Evolutionary conservation across 192 early-diverging fungal species (phyloP).

Genomic region (Kickxella alabastrina): DNA sequence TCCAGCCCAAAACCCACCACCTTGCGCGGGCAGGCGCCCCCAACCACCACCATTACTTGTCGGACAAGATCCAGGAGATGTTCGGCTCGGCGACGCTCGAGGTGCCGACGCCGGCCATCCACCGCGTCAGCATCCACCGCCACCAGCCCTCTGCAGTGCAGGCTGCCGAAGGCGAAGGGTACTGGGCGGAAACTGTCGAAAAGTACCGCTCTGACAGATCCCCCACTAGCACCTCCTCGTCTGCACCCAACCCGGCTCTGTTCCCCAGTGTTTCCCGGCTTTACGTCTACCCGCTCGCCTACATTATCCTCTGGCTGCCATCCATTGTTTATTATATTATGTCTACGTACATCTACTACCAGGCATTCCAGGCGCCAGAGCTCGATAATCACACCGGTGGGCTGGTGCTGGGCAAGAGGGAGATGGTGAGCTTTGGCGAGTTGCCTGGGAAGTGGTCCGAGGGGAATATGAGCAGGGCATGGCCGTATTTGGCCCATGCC

Average conservation of each 20-base stretch:
- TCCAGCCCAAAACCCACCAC: background rate
- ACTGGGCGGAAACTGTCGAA: conserved; percentile 18
- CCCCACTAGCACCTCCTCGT: too few species aligned
- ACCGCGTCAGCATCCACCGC: conserved; percentile 17
- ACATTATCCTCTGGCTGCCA: conserved; percentile 33
- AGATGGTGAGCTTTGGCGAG: conserved; percentile 8
- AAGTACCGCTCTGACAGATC: conserved; percentile 11
- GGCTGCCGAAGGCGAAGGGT: conserved; percentile 20
- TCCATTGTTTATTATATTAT: conserved; percentile 20
- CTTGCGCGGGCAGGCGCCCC: background rate
- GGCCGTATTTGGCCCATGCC: conserved; percentile 26
- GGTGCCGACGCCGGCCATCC: conserved; percentile 5
- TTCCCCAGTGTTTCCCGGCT: conserved; percentile 30
- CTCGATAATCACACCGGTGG: background rate
- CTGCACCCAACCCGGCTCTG: conserved; percentile 11
- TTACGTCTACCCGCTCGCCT: conserved; percentile 44
- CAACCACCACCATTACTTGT: too few species aligned
- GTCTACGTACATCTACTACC: conserved; percentile 36
- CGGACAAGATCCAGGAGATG: conserved; percentile 13
- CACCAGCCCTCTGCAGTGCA: too few species aligned
- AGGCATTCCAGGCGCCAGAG: conserved; percentile 10
- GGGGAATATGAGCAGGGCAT: conserved; percentile 28
- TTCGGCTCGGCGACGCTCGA: conserved; percentile 6
- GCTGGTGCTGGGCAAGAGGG: background rate
- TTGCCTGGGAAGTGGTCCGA: conserved; percentile 39